Evolutionary conservation across 2,329 filamentous ascomycete genomes (phyloP).

Genomic region (Fonsecaea multimorphosa): DNA sequence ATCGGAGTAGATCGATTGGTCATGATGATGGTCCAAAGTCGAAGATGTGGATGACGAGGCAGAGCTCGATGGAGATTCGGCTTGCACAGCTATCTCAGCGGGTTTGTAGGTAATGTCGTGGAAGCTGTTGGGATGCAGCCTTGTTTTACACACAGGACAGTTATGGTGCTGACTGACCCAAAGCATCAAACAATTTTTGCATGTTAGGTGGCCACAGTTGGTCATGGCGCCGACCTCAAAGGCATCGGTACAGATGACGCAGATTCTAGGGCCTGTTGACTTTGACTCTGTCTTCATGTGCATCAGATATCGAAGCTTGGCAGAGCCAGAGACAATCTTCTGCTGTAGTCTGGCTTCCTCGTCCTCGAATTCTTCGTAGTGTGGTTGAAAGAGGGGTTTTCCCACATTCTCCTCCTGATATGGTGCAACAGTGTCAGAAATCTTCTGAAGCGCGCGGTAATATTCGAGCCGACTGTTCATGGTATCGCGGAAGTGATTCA

Average conservation of each 20-base stretch:
- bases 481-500: slow-evolving; percentile 74
- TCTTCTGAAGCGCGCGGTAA: slow-evolving; percentile 84
- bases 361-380: slow-evolving; percentile 51
- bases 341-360: slow-evolving; percentile 61
- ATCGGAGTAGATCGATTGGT: slow-evolving; percentile 73
- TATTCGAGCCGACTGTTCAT: slow-evolving; percentile 90
- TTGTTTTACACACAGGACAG: slow-evolving; percentile 84
- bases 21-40: slow-evolving; percentile 40
- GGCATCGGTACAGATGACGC: slow-evolving; percentile 80
- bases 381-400: slow-evolving; percentile 59
- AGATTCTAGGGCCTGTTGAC: slow-evolving; percentile 70
- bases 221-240: slow-evolving; percentile 71
- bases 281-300: slow-evolving; percentile 67
- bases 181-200: slow-evolving; percentile 69
- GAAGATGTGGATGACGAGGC: slow-evolving; percentile 14
- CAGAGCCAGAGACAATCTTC: slow-evolving; percentile 67
- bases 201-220: slow-evolving; percentile 12
- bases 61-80: slow-evolving; percentile 47
- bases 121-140: slow-evolving; percentile 69
- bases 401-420: slow-evolving; percentile 69
- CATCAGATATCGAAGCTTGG: slow-evolving; percentile 78
- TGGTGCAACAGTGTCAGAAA: slow-evolving; percentile 85
- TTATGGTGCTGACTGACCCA: slow-evolving; percentile 79
- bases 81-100: slow-evolving; percentile 71
- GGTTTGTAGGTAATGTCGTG: slow-evolving; percentile 87